Evolutionary conservation across 2,329 filamentous ascomycete species (phyloP).

Genomic region (Periconia sp.): DNA sequence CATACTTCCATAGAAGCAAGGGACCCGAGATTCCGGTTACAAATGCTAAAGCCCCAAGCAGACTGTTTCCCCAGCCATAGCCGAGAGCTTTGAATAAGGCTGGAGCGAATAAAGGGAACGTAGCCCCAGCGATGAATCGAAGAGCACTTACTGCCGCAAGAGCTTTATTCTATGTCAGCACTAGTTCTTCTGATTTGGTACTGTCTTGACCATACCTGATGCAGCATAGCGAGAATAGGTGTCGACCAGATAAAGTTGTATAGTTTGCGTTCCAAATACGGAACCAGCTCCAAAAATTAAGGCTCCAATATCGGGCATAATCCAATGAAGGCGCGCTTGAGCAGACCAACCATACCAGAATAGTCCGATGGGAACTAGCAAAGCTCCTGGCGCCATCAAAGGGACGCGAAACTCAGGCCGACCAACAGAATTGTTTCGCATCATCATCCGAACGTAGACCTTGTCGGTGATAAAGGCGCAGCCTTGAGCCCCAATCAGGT

Average conservation of each 20-base stretch:
- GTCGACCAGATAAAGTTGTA: too few species aligned
- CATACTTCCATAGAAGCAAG: too few species aligned
- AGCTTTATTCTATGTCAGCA: too few species aligned
- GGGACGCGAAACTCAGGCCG: slow-evolving; percentile 28
- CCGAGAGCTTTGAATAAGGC: slow-evolving; percentile 39
- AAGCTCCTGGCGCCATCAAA: slow-evolving; percentile 23
- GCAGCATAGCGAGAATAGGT: too few species aligned
- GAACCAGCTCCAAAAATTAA: slow-evolving; percentile 55
- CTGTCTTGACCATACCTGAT: too few species aligned
- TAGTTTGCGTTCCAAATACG: too few species aligned
- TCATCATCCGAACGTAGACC: slow-evolving; percentile 41
- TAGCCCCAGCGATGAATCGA: too few species aligned
- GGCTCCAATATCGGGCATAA: slow-evolving; percentile 59
- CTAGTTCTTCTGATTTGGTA: too few species aligned
- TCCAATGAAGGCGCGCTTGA: slow-evolving; percentile 58
- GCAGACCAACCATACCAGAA: slow-evolving; percentile 61
- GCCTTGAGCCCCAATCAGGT: slow-evolving; percentile 50
- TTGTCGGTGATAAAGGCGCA: slow-evolving; percentile 53
- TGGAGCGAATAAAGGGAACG: slow-evolving; percentile 45
- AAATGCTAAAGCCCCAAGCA: too few species aligned
- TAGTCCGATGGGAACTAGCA: slow-evolving; percentile 37
- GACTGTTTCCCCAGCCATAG: slow-evolving; percentile 42
- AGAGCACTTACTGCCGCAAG: slow-evolving; percentile 23
- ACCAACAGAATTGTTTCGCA: slow-evolving; percentile 8
- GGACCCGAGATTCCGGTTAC: too few species aligned